Percentiles rank a stretch among this genome's conserved stretches.
Evolutionary conservation across 805 yeast species (phyloP).

Genomic region (Kodamaea restingae): DNA sequence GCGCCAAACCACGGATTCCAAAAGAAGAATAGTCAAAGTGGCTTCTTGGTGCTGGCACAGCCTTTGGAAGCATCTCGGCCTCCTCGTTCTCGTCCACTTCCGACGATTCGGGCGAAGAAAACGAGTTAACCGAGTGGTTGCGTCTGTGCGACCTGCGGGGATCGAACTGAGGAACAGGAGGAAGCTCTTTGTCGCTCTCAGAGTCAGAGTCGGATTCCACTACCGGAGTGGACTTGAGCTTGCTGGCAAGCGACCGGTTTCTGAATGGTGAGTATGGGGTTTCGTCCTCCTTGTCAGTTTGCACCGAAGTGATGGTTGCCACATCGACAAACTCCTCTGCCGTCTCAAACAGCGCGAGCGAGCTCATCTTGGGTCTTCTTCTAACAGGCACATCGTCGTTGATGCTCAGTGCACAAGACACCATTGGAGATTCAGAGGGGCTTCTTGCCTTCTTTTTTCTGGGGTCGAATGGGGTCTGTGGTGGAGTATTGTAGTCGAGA

Average conservation of each 20-base stretch:
- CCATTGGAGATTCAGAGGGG: slow-evolving; percentile 11
- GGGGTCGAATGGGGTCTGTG: slow-evolving; percentile 22
- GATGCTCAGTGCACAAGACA: slow-evolving; percentile 10
- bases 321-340: slow-evolving; percentile 2
- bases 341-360: not conserved
- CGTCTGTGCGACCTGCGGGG: slow-evolving; percentile 13
- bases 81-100: slow-evolving; percentile 14
- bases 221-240: slow-evolving; percentile 9
- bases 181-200: slow-evolving; percentile 9
- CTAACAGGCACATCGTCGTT: slow-evolving; percentile 14
- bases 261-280: not conserved
- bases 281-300: no score
- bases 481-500: slow-evolving; percentile 11
- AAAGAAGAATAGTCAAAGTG: slow-evolving; percentile 24
- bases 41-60: slow-evolving; percentile 9
- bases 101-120: slow-evolving; percentile 17
- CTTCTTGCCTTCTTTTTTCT: slow-evolving; percentile 13
- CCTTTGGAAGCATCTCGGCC: slow-evolving; percentile 5
- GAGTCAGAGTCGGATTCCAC: slow-evolving; percentile 12
- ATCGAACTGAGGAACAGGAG: slow-evolving; percentile 11
- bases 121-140: slow-evolving; percentile 7
- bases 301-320: not conserved
- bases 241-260: slow-evolving; percentile 10
- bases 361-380: slow-evolving; percentile 4
- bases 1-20: slow-evolving; percentile 33